Percentiles rank a stretch among this genome's conserved stretches.
phyloP scores from a whole-genome alignment of 768 basidiomycete genomes.

The Paxillus involutus region DNA sequence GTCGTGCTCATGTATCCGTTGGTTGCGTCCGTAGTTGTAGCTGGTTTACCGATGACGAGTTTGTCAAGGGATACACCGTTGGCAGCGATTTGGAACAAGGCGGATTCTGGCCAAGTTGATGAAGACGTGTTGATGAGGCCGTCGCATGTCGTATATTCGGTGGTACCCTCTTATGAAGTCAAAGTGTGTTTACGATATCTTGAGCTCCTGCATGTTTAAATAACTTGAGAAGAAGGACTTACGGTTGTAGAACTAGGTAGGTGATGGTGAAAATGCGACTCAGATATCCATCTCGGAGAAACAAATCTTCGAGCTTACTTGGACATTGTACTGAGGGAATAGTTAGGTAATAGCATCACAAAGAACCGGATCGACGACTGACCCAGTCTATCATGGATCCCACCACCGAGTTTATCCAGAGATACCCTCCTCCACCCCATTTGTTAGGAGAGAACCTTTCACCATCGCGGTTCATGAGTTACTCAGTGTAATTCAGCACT shows the following conservation, averaged over 20 bases:
- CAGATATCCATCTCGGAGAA: not conserved
- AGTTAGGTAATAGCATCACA: not conserved
- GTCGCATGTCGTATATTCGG: slow-evolving; percentile 63
- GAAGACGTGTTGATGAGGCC: slow-evolving; percentile 61
- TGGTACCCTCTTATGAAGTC: slow-evolving; percentile 47
- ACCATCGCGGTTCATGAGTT: slow-evolving; percentile 12
- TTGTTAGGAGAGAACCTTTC: slow-evolving; percentile 24
- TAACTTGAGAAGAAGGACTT: not conserved
- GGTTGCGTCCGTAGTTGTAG: slow-evolving; percentile 38
- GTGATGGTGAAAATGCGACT: not conserved
- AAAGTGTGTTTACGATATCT: too few relatives aligned
- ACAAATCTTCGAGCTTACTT: slow-evolving; percentile 23
- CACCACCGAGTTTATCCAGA: slow-evolving; percentile 37
- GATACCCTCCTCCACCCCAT: slow-evolving; percentile 35
- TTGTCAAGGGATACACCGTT: slow-evolving; percentile 47
- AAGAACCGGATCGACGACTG: not conserved
- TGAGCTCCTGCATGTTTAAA: not conserved
- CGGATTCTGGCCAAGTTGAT: slow-evolving; percentile 57
- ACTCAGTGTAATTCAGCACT: not conserved
- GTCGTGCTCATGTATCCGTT: slow-evolving; percentile 59
- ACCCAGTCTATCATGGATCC: slow-evolving; percentile 49
- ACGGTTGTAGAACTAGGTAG: slow-evolving; percentile 29
- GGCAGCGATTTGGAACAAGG: slow-evolving; percentile 54
- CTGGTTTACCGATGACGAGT: slow-evolving; percentile 59
- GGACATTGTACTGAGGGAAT: slow-evolving; percentile 32